Conservation (phyloP, 108 stramenopile species). For the Epipyxis sp. region DNA sequence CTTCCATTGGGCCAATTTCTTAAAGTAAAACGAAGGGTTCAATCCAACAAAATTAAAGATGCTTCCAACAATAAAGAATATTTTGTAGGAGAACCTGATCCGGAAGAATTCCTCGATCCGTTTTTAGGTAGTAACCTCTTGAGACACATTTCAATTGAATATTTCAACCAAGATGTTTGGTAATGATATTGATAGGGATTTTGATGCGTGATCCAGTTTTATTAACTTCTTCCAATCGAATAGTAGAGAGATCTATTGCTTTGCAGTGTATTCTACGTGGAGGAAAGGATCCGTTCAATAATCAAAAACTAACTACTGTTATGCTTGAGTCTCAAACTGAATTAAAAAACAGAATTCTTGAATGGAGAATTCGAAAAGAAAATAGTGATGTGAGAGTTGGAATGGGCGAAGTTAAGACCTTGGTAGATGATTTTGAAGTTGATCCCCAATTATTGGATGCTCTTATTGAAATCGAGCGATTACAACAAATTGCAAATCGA, state of each 20-base stretch:
- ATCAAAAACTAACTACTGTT: background rate
- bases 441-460: conserved; percentile 1
- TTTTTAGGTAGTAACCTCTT: conserved; percentile 13
- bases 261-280: conserved; percentile 6
- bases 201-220: conserved; percentile 25
- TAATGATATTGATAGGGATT: too few species aligned
- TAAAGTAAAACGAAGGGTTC: too few species aligned
- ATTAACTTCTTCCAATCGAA: background rate
- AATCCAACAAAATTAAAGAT: too few species aligned
- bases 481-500: background rate
- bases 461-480: background rate
- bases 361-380: background rate
- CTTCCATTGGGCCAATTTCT: conserved; percentile 12
- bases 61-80: background rate
- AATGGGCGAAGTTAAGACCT: background rate
- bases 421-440: conserved; percentile 1
- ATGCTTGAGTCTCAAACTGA: background rate
- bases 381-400: background rate
- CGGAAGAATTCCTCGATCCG: conserved; percentile 1
- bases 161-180: too few species aligned
- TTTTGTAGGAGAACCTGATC: conserved; percentile 17
- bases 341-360: background rate
- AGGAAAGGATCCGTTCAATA: conserved; percentile 9
- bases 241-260: conserved; percentile 1
- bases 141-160: too few species aligned